Percentiles rank a stretch among this genome's conserved stretches.
These are phyloP conservation scores for Agastache rugosa DNA, from an alignment of 257 asterid genomes.

Conservation along the genomic window DNA sequence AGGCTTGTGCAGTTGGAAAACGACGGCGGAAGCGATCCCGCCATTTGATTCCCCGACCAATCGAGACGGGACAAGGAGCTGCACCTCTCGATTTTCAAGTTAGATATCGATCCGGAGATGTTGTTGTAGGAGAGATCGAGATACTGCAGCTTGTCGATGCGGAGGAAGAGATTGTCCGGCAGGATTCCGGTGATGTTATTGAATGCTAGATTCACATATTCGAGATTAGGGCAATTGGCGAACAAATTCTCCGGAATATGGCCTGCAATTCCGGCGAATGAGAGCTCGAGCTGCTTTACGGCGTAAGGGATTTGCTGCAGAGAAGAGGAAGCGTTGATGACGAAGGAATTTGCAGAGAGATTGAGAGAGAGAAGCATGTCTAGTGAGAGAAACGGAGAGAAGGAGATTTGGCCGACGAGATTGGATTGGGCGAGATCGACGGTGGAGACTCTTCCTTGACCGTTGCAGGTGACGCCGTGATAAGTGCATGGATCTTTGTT, in stretches of 20 bases:
- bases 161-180: slow-evolving; percentile 58
- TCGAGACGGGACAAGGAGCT: slow-evolving; percentile 66
- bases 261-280: slow-evolving; percentile 68
- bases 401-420: slow-evolving; percentile 67
- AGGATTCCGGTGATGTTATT: slow-evolving; percentile 70
- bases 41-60: slow-evolving; percentile 72
- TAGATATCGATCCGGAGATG: slow-evolving; percentile 64
- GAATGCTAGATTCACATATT: slow-evolving; percentile 74
- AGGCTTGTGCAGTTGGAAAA: slow-evolving; percentile 74
- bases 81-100: slow-evolving; percentile 64
- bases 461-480: slow-evolving; percentile 69
- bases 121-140: slow-evolving; percentile 86
- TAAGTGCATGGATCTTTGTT: slow-evolving; percentile 68
- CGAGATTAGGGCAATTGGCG: slow-evolving; percentile 65
- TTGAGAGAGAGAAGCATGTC: slow-evolving; percentile 68
- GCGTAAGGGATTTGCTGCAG: slow-evolving; percentile 63
- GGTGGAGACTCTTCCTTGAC: slow-evolving; percentile 57
- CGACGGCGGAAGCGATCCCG: slow-evolving; percentile 61
- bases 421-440: slow-evolving; percentile 77
- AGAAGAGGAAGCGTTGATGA: slow-evolving; percentile 57
- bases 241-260: slow-evolving; percentile 62
- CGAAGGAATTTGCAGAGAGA: slow-evolving; percentile 67
- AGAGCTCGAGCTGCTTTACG: slow-evolving; percentile 65
- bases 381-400: slow-evolving; percentile 57
- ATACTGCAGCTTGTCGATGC: slow-evolving; percentile 57